phyloP scores from a whole-genome alignment of 2,329 filamentous ascomycete genomes.

The Penicillium corylophilum region DNA sequence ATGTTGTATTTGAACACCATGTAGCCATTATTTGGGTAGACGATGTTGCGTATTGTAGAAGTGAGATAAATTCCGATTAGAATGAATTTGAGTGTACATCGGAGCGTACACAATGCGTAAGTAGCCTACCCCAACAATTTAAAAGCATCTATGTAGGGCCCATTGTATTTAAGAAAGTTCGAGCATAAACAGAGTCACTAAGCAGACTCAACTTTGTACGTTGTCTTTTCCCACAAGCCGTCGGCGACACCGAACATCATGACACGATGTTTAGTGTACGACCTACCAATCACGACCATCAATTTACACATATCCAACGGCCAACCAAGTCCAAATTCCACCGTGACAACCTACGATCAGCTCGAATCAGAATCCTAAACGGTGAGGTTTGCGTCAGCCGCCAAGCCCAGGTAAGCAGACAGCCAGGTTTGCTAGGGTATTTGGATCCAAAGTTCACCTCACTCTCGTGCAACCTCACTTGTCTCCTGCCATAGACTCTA shows the following conservation, averaged over 20 bases:
- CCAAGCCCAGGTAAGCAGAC: conserved; percentile 2
- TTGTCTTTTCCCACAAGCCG: not conserved
- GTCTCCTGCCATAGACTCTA: not conserved
- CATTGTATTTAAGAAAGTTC: not conserved
- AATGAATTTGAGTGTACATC: too few species aligned
- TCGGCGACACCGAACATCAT: not conserved
- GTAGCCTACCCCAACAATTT: too few species aligned
- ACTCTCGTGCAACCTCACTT: not conserved
- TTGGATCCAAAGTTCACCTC: not conserved
- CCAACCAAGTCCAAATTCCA: not conserved
- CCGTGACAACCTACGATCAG: not conserved
- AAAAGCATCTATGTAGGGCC: too few species aligned
- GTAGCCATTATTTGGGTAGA: too few species aligned
- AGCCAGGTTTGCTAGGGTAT: not conserved
- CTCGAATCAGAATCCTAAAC: not conserved
- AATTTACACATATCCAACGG: not conserved
- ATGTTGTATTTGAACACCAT: not conserved
- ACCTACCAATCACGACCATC: not conserved
- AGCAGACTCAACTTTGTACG: not conserved
- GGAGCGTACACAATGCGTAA: not conserved
- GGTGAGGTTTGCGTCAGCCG: not conserved
- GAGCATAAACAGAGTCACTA: not conserved
- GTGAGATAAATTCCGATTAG: not conserved
- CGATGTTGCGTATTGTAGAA: too few species aligned
- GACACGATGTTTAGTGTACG: not conserved